These are phyloP conservation scores for Alternaria atra DNA, from an alignment of 2,329 filamentous ascomycete genomes.

Conservation along the genomic window DNA sequence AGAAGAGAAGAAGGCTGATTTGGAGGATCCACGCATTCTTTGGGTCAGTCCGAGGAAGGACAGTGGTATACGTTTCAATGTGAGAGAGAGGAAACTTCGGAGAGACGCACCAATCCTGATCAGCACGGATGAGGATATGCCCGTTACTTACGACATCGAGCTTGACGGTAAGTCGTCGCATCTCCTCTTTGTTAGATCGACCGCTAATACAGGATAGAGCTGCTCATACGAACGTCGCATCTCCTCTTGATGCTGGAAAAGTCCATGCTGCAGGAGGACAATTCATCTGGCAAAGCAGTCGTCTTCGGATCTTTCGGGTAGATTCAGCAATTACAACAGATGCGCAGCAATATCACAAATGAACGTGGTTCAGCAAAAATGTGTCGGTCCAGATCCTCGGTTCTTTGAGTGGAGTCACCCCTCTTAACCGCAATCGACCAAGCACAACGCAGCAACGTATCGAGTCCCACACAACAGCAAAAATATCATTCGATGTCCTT, in stretches of 20 bases:
- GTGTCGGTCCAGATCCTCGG: conserved; percentile 6
- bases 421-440: conserved; percentile 8
- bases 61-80: conserved; percentile 74
- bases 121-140: conserved; percentile 68
- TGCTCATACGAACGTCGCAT: conserved; percentile 45
- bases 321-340: conserved; percentile 1
- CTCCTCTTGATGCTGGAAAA: conserved; percentile 66
- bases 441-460: conserved; percentile 3
- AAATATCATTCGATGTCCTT: not conserved
- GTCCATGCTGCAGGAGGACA: conserved; percentile 67
- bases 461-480: not conserved
- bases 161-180: conserved; percentile 69
- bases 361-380: not conserved
- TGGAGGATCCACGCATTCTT: conserved; percentile 58
- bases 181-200: not conserved
- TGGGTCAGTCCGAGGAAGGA: conserved; percentile 73
- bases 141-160: conserved; percentile 74
- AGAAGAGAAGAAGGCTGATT: conserved; percentile 13
- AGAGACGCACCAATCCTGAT: conserved; percentile 64
- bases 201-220: conserved; percentile 29
- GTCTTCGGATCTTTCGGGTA: conserved; percentile 65
- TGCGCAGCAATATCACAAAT: conserved; percentile 3
- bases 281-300: conserved; percentile 71
- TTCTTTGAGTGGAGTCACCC: conserved; percentile 6
- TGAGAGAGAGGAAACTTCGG: conserved; percentile 62